Base-by-base conservation (phyloP, 2,329 filamentous ascomycete species). In the Exophiala calicioides region DNA sequence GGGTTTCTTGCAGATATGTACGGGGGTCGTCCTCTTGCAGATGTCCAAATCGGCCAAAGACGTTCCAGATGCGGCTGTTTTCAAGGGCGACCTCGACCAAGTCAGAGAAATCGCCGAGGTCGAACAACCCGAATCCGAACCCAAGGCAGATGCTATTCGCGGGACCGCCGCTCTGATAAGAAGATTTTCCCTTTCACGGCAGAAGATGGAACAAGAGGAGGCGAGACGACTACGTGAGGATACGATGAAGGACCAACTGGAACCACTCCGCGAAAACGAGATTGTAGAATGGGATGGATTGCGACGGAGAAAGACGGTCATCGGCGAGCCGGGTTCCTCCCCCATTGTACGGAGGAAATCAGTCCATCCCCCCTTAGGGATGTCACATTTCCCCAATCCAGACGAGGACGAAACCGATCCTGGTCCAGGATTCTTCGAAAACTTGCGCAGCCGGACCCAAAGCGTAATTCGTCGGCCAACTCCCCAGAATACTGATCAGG, bases 1-100 rank as follows among this genome's bases (percentile, higher is more conserved):
- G 72, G 93, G 93, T 1, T 98, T 98, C 70, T 71, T 98, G 30
- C 85, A 86, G 51, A 98, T 98, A 52, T 98, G 93, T 66, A 79
- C 90, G 0, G 93, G 93, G 1, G 93, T 97, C 4, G 85, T 97
- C 1, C 71, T 98, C 5, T 73, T 98, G 7, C 93, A 98, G 64
- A 80, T 98, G n/a, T 96, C 93, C 41, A 97, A 97, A 66, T 96
- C 91, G 0, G 88, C 93, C 59, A 98, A 97, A 65, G 91, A 98
- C 62, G 91, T 98, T 0, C 93, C 93, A 5, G 93, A 97, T 64
- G 78, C 89, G 0, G 90, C 90, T 23, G 84, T 98, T 29, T 95
- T 98, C 74, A 83, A 84, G 44, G 93, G 91, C 33, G 90, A 97
- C 62, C 78, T 98, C 40, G 87, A 97, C 61, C 91, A 98, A 74